Evolutionary conservation across 2,329 filamentous ascomycete genomes (phyloP), one percentile per base, ranked within the genome.

Genomic region (Penicillium griseofulvum): DNA sequence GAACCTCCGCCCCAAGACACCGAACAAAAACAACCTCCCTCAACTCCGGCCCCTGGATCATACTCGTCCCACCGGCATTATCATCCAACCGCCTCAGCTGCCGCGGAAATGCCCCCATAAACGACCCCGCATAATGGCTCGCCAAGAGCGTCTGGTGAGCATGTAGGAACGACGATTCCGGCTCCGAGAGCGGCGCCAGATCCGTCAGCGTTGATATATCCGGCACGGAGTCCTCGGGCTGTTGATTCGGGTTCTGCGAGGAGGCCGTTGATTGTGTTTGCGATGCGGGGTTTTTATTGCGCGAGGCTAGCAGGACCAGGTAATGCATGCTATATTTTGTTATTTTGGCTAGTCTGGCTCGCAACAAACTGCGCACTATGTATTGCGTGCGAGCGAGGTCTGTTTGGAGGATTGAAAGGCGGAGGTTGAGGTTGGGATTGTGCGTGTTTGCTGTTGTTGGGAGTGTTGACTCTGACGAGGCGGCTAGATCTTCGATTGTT

Each of bases 301-400:
- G 49, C 43, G 38, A 24, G 62, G 58, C 44, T 59, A 68, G 57
- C 63, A 66, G 62, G 39, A 70, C 68, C 14, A 74, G 66, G 58
- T 76, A 76, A 63, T 74, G 66, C 70, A 90, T 89, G 54, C 72
- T 73, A 64, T 74, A 67, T 55, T 72, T 73, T 29, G 75, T 74
- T 54, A 79, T 67, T 83, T 99, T 97, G 51, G 89, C 85, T 54
- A 97, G 86, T n/a, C 94, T 83, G 10, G 89, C 87, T 50, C 95
- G 83, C 53, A 99, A 75, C 62, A 93, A 88, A 61, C 89, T 88
- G 57, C 94, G 83, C 17, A 97, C 83, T 22, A 99, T 81, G 69
- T 91, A 99, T 76, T 96, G 96, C 76, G 90, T 95, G 43, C 94
- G 83, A 72, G 97, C 92, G 52, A 99, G 83, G 76, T 99, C 94